A percentile compares a stretch with the other conserved stretches of the same genome.
Evolutionary conservation across 441 rosid species (phyloP).

Genomic region (Populus hybrid): DNA sequence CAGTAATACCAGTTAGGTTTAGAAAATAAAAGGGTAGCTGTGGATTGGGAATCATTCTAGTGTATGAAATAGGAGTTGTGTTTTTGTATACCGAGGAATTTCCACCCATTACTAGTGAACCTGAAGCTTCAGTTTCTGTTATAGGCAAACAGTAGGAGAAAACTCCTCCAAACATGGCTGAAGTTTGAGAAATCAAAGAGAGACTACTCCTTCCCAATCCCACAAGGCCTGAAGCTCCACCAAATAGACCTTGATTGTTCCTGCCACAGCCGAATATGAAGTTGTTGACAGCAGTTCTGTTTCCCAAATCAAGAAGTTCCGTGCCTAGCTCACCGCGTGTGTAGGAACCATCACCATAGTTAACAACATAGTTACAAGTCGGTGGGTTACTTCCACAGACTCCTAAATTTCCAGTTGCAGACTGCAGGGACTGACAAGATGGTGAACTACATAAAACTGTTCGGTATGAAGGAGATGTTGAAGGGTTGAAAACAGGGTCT

Average conservation of each 20-base stretch:
- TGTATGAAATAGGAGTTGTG: conserved; percentile 57
- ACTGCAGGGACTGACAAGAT: conserved; percentile 53
- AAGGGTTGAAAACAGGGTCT: conserved; percentile 71
- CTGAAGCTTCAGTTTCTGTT: conserved; percentile 56
- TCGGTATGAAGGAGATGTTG: conserved; percentile 56
- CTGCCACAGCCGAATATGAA: conserved; percentile 84
- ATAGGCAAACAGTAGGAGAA: conserved; percentile 91
- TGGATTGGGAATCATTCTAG: conserved; percentile 58
- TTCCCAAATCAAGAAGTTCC: conserved; percentile 53
- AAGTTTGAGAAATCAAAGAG: conserved; percentile 70
- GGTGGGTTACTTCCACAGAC: conserved; percentile 39
- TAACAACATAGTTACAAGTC: conserved; percentile 62
- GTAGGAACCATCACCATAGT: conserved; percentile 89
- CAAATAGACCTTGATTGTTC: conserved; percentile 72
- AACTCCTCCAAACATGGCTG: conserved; percentile 50
- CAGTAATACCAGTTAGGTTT: conserved; percentile 61
- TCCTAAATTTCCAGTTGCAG: conserved; percentile 50
- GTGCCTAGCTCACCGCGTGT: conserved; percentile 68
- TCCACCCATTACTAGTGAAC: conserved; percentile 69
- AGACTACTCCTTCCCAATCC: conserved; percentile 78
- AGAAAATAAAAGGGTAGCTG: conserved; percentile 70
- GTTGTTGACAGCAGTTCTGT: conserved; percentile 26
- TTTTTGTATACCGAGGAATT: conserved; percentile 60
- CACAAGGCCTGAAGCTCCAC: conserved; percentile 84
- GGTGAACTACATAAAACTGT: conserved; percentile 60